Conservation (phyloP, 2,329 filamentous ascomycete species). For the Beauveria pseudobassiana region DNA sequence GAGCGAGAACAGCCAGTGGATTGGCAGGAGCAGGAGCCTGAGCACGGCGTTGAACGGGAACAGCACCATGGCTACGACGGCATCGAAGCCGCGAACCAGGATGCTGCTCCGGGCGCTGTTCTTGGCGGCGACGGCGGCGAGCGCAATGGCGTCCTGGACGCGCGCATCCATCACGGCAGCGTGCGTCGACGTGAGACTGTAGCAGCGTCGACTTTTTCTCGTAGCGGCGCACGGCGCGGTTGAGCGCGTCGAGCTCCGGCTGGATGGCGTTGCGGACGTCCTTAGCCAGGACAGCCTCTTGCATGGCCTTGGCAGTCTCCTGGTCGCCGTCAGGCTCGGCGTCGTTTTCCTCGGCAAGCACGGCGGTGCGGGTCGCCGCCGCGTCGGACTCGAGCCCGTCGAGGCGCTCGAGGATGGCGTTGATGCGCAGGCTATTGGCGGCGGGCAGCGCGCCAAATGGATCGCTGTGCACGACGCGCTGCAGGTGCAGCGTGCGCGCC, state of each 20-base stretch:
- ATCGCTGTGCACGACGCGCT: constrained; percentile 58
- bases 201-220: constrained; percentile 80
- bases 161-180: constrained; percentile 61
- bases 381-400: constrained; percentile 56
- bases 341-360: constrained; percentile 21
- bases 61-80: constrained; percentile 25
- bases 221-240: constrained; percentile 80
- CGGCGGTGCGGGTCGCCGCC: constrained; percentile 22
- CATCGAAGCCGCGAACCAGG: constrained; percentile 31
- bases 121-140: constrained; percentile 69
- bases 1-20: constrained; percentile 27
- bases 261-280: constrained; percentile 62
- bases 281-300: constrained; percentile 37
- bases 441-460: constrained; percentile 28
- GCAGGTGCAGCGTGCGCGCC: constrained; percentile 71
- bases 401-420: constrained; percentile 57
- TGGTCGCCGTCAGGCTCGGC: constrained; percentile 15
- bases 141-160: constrained; percentile 67
- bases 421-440: constrained; percentile 34
- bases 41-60: constrained; percentile 36
- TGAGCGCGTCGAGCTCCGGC: constrained; percentile 79
- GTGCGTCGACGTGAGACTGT: constrained; percentile 66
- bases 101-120: constrained; percentile 33
- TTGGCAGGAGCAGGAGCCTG: constrained; percentile 35
- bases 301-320: constrained; percentile 28